Evolutionary conservation across 306 rosid genomes (phyloP).

Genomic region (Cyclanthera cordifolia): DNA sequence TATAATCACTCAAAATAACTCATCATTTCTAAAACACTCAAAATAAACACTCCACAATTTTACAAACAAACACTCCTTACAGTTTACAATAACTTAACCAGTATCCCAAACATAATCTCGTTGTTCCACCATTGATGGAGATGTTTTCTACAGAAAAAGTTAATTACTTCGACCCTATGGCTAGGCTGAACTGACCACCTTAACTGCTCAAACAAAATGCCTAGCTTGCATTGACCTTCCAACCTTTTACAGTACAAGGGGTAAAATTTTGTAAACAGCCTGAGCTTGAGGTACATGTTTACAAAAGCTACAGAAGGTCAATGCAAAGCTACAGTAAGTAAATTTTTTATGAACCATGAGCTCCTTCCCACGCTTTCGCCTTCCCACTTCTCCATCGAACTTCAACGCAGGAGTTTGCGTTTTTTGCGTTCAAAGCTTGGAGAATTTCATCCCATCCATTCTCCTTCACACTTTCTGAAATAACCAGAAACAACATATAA

Average conservation of each 20-base stretch:
- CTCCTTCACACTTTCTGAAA: slow-evolving; percentile 50
- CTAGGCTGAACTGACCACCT: background rate
- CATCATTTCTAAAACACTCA: too few species aligned
- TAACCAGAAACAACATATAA: background rate
- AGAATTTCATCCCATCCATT: slow-evolving; percentile 72
- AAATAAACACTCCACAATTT: too few species aligned
- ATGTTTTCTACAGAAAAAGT: background rate
- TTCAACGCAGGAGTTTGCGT: slow-evolving; percentile 36
- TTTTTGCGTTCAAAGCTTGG: slow-evolving; percentile 47
- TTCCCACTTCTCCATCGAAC: slow-evolving; percentile 33
- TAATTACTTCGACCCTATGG: background rate
- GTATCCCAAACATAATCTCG: too few species aligned
- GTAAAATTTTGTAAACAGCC: background rate
- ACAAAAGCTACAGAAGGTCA: too few species aligned
- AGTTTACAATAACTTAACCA: too few species aligned
- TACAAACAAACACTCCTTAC: too few species aligned
- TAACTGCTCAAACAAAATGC: slow-evolving; percentile 5
- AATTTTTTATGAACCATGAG: slow-evolving; percentile 40
- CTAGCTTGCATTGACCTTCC: background rate
- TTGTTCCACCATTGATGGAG: background rate
- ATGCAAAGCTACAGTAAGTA: background rate
- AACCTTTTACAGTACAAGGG: background rate
- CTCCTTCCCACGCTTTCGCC: slow-evolving; percentile 35
- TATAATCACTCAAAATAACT: too few species aligned
- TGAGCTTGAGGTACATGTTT: background rate